These are phyloP conservation scores for Penicillium aurantiogriseum DNA, from an alignment of 2,329 filamentous ascomycete genomes.

Conservation along the genomic window DNA sequence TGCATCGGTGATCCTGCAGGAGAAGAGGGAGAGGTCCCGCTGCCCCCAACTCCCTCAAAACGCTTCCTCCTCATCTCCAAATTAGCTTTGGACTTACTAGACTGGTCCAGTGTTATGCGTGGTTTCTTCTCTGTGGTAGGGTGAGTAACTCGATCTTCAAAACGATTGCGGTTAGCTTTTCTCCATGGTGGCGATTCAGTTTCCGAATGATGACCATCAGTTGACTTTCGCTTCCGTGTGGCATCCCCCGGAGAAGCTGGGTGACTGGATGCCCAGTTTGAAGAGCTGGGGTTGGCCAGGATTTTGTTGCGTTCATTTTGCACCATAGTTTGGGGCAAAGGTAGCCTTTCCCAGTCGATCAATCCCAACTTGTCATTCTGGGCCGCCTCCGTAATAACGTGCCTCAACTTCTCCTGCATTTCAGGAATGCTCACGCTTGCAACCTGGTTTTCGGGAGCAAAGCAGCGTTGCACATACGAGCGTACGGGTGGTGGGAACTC, in stretches of 20 bases:
- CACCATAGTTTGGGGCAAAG: conserved; percentile 81
- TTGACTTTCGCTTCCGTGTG: conserved; percentile 80
- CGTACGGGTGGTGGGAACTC: conserved; percentile 82
- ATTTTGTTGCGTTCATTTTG: conserved; percentile 61
- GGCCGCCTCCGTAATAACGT: conserved; percentile 79
- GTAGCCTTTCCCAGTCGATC: conserved; percentile 79
- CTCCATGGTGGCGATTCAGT: conserved; percentile 68
- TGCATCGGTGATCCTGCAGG: conserved; percentile 50
- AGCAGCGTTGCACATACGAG: conserved; percentile 84
- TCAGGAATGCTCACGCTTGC: conserved; percentile 63
- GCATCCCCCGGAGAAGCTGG: conserved; percentile 28
- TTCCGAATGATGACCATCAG: conserved; percentile 57
- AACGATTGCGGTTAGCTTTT: conserved; percentile 61
- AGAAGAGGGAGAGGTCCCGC: conserved; percentile 40
- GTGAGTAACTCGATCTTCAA: conserved; percentile 76
- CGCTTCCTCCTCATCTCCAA: conserved; percentile 87
- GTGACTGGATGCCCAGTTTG: conserved; percentile 34
- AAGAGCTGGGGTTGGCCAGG: conserved; percentile 48
- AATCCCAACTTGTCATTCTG: conserved; percentile 68
- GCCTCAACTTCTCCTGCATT: conserved; percentile 80
- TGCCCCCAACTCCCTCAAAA: conserved; percentile 61
- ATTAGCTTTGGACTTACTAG: conserved; percentile 87
- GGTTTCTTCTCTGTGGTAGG: conserved; percentile 52
- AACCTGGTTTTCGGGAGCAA: conserved; percentile 70
- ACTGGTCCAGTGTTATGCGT: conserved; percentile 51